Conservation (phyloP, 169 alveolate genomes). For the Theileria parva region DNA sequence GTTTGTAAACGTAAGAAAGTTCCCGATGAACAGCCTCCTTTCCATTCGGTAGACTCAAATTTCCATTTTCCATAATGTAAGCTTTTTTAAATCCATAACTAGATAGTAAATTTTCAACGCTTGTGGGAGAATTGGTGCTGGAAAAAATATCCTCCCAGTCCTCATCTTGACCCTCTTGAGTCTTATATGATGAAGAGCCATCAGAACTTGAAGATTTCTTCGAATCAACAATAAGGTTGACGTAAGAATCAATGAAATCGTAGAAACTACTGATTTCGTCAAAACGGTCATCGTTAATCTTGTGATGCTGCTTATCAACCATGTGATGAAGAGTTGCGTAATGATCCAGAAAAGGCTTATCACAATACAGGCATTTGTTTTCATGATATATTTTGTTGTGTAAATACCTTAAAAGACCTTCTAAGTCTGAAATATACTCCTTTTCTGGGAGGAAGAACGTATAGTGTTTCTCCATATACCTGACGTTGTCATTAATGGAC, state of each 20-base stretch:
- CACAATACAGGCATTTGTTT: constrained; percentile 71
- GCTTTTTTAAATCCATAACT: constrained; percentile 60
- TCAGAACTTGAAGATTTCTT: constrained; percentile 3
- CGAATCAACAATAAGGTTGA: constrained; percentile 7
- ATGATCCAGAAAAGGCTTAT: constrained; percentile 50
- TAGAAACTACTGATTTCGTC: constrained; percentile 49
- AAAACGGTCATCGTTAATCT: constrained; percentile 47
- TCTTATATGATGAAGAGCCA: constrained; percentile 12
- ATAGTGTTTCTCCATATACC: constrained; percentile 48
- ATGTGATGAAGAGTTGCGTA: constrained; percentile 76
- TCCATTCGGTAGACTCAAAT: constrained; percentile 83
- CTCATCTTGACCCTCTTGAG: constrained; percentile 57
- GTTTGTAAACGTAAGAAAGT: constrained; percentile 81
- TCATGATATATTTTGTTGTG: constrained; percentile 68
- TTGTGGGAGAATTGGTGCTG: constrained; percentile 38
- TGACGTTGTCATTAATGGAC: constrained; percentile 39
- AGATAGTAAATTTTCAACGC: constrained; percentile 17
- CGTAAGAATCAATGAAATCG: constrained; percentile 61
- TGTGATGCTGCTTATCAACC: constrained; percentile 74
- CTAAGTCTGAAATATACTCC: constrained; percentile 66
- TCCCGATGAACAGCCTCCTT: constrained; percentile 83
- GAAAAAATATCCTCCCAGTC: constrained; percentile 75
- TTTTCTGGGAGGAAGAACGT: constrained; percentile 70
- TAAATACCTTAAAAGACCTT: constrained; percentile 65
- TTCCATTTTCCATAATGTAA: constrained; percentile 73